Evolutionary conservation across 2,329 filamentous ascomycete species (phyloP), one percentile per base, ranked within the genome.

Genomic region (Sporothrix protearum): DNA sequence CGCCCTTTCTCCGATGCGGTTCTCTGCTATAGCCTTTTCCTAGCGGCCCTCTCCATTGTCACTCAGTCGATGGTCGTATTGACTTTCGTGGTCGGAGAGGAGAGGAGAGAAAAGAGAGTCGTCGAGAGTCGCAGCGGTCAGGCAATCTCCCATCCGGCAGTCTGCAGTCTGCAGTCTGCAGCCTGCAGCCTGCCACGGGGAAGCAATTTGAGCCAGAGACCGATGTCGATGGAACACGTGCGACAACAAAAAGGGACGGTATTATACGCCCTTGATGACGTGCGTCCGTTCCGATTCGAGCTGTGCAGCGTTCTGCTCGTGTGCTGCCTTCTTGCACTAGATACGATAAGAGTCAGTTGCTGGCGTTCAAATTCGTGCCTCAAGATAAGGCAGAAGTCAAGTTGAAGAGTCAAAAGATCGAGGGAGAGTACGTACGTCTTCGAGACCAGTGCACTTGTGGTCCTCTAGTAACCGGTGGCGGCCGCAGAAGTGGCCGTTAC

Each of bases 291-390:
- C 95, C 72, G 90, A 89, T 82, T 97, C 93, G 79, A 99, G 85
- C 83, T 96, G 94, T 75, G 94, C 92, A 73, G 93, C 92, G 81
- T 99, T 99, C 76, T 94, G 90, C 81, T 96, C 93, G 82, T 97
- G 93, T 64, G 93, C 95, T 81, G 97, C 94, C 85, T 97, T 96
- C 87, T 97, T 97, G 87, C 95, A 97, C 89, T 91, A 63, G n/a
- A 63, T 63, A 25, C 19, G n/a, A 47, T 16, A n/a, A 76, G 73
- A 71, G 77, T 78, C 57, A 72, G 73, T 80, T 83, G 78, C 82
- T 81, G 78, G 3, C 33, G 33, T 36, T 36, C n/a, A n/a, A n/a
- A n/a, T n/a, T n/a, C n/a, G n/a, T n/a, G n/a, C n/a, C n/a, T n/a
- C n/a, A n/a, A n/a, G n/a, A n/a, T n/a, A n/a, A n/a, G n/a, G n/a